These are phyloP conservation scores for Vigna unguiculata DNA, from an alignment of 306 rosid genomes.

Conservation along the genomic window DNA sequence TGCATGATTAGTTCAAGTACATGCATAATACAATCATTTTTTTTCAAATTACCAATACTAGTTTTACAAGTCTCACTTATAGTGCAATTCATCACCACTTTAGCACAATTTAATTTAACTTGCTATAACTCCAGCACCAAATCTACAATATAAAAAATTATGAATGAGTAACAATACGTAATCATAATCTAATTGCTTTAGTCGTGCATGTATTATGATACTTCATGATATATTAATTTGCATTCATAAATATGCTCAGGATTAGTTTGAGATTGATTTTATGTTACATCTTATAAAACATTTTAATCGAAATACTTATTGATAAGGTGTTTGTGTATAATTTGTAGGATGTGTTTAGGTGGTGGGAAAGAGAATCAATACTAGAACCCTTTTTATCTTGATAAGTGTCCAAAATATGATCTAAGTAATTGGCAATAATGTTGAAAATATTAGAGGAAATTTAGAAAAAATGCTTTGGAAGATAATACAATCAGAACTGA, in stretches of 20 bases:
- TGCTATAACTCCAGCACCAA: conserved; percentile 93
- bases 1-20: conserved; percentile 39
- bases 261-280: conserved; percentile 28
- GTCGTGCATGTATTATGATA: conserved; percentile 33
- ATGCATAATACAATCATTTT: conserved; percentile 38
- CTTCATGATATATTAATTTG: conserved; percentile 35
- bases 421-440: conserved; percentile 7
- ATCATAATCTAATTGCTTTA: conserved; percentile 26
- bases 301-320: conserved; percentile 3
- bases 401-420: neutral
- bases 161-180: conserved; percentile 38
- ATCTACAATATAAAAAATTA: conserved; percentile 64
- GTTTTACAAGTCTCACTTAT: conserved; percentile 41
- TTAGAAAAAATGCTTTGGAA: neutral
- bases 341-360: conserved; percentile 18
- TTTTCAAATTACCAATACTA: conserved; percentile 48
- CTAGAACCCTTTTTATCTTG: neutral
- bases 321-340: conserved; percentile 5
- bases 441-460: conserved; percentile 4
- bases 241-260: neutral
- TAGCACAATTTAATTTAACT: conserved; percentile 48
- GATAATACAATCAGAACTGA: neutral
- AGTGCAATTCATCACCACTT: conserved; percentile 37
- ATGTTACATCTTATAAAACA: conserved; percentile 20
- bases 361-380: neutral